These are phyloP conservation scores for Diaporthe sp. DNA, from an alignment of 2,329 filamentous ascomycete genomes.

Conservation along the genomic window DNA sequence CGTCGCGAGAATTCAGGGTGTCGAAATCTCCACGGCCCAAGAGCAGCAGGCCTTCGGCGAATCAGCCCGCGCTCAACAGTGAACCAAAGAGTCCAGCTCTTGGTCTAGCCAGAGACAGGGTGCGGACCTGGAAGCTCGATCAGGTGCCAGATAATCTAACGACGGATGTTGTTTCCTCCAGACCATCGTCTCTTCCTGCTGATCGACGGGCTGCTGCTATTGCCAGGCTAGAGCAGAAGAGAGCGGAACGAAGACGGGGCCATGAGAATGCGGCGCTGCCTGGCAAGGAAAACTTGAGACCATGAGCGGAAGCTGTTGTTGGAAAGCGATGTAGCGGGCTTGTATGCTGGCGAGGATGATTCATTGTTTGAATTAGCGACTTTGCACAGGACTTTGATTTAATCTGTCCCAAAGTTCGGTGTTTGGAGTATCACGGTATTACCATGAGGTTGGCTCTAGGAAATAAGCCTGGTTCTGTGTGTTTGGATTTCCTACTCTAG, in stretches of 20 bases:
- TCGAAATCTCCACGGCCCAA: conserved; percentile 9
- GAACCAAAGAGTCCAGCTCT: conserved; percentile 25
- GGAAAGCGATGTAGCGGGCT: conserved; percentile 32
- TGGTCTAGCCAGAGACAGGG: conserved; percentile 5
- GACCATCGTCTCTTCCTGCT: conserved; percentile 58
- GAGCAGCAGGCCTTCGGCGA: conserved; percentile 2
- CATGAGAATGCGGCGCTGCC: conserved; percentile 47
- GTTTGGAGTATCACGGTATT: conserved; percentile 39
- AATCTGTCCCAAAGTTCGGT: conserved; percentile 37
- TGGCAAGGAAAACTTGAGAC: conserved; percentile 67
- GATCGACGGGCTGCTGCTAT: conserved; percentile 67
- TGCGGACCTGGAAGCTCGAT: conserved; percentile 26
- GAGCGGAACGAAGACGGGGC: conserved; percentile 61
- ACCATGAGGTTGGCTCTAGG: not conserved
- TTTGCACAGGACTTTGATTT: conserved; percentile 31
- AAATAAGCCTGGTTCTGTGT: not conserved
- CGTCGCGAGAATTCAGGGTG: conserved; percentile 23
- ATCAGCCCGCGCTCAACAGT: not conserved
- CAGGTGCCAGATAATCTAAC: not conserved
- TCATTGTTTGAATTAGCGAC: conserved; percentile 36
- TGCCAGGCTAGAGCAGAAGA: conserved; percentile 66
- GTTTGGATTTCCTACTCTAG: conserved; percentile 31
- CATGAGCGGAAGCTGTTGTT: conserved; percentile 42
- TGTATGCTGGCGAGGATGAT: conserved; percentile 32
- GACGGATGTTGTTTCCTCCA: conserved; percentile 51